Evolutionary conservation across 768 basidiomycete genomes (phyloP), one percentile per base, ranked within the genome.

Genomic region (Amanita rubescens): DNA sequence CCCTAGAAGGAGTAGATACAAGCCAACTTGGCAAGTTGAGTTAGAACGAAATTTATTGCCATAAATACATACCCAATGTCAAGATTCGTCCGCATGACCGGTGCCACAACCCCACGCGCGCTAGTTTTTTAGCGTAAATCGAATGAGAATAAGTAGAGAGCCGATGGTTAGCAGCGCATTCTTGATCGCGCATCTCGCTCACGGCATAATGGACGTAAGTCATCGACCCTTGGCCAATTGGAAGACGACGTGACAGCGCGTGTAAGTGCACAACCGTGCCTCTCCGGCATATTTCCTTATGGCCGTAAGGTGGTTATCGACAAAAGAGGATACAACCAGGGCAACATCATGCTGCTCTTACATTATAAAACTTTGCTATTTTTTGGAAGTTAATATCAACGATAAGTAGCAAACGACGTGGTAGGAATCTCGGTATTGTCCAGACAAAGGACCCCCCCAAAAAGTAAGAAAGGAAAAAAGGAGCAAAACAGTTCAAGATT

Each of bases 21-120:
- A 53, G 52, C 52, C 52, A 53, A 30, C 52, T 53, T n/a, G 34
- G 14, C 30, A 15, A 35, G 45, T 53, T 37, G 17, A 19, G 41
- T 51, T 43, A 51, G 51, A 6, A 14, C 38, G 27, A 32, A 5
- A 5, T 15, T 15, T 41, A 30, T 34, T 43, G 42, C 30, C 39
- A 52, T 43, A 42, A 52, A 52, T 42, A 44, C 51, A 25, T 12
- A 52, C 51, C 41, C 51, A 44, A 52, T 44, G 20, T 52, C 41
- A 30, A 33, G 35, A 20, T 25, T 30, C 4, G 49, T 33, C 51
- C 41, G 42, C 51, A 52, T 52, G 51, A 30, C 49, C 38, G 11
- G 9, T 12, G 3, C 19, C 49, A 39, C 27, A 41, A 34, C 35
- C 34, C 32, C 19, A 24, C 32, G 24, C 24, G 5, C 11, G 12